Conservation (phyloP, 176 grass and related monocot species). For the Musa beccarii region DNA sequence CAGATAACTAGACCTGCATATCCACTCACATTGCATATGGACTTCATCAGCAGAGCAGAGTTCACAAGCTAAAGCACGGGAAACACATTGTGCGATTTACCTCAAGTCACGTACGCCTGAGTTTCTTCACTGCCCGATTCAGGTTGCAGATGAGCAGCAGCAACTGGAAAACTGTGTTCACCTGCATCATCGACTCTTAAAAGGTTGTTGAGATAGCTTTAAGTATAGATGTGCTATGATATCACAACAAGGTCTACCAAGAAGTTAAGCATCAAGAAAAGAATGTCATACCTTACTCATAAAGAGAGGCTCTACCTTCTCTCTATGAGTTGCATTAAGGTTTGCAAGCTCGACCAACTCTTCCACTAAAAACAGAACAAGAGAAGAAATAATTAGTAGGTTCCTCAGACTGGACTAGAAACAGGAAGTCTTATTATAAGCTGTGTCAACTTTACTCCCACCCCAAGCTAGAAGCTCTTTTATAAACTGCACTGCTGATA, state of each 20-base stretch:
- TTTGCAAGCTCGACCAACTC: slow-evolving; percentile 85
- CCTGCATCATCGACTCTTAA: slow-evolving; percentile 37
- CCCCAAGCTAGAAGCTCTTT: slow-evolving; percentile 66
- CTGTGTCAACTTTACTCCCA: slow-evolving; percentile 56
- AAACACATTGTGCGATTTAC: slow-evolving; percentile 18
- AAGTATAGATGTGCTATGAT: neutral
- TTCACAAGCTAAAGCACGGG: neutral
- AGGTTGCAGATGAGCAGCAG: slow-evolving; percentile 75
- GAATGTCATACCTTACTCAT: slow-evolving; percentile 63
- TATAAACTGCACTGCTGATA: slow-evolving; percentile 80
- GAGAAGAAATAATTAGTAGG: neutral
- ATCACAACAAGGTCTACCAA: slow-evolving; percentile 1
- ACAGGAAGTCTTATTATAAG: neutral
- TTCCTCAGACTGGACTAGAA: neutral
- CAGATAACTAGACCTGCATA: too few species aligned
- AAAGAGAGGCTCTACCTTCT: slow-evolving; percentile 88
- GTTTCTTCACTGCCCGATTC: slow-evolving; percentile 77
- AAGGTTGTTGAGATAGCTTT: neutral
- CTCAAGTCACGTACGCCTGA: slow-evolving; percentile 56
- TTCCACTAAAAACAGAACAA: slow-evolving; percentile 47
- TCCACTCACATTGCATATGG: neutral
- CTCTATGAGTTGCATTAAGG: slow-evolving; percentile 47
- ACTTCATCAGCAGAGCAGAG: neutral
- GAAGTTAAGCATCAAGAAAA: slow-evolving; percentile 7
- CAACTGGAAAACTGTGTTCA: slow-evolving; percentile 88